Conservation (phyloP, 2,329 filamentous ascomycete species). For the Trichoderma sp. region DNA sequence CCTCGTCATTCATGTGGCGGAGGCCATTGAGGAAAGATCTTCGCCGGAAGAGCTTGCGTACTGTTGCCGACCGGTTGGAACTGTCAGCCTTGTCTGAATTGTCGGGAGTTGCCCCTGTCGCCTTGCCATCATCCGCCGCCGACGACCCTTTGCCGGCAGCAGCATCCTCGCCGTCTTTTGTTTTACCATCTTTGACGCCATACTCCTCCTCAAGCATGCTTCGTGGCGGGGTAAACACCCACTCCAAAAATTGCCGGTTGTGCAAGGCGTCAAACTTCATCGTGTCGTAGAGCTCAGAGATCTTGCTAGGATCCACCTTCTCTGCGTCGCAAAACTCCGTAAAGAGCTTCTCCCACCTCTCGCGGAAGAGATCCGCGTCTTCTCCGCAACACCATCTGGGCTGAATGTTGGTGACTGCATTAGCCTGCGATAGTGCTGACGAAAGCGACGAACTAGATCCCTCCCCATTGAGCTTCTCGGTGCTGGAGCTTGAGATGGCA, state of each 20-base stretch:
- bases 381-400: conserved; percentile 95
- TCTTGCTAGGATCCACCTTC: conserved; percentile 98
- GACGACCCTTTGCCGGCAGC: conserved; percentile 26
- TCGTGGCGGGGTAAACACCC: conserved; percentile 89
- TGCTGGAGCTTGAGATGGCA: conserved; percentile 54
- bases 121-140: conserved; percentile 35
- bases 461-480: conserved; percentile 47
- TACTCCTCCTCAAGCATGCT: conserved; percentile 74
- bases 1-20: conserved; percentile 54
- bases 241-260: conserved; percentile 94
- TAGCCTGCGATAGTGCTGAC: conserved; percentile 59
- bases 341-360: conserved; percentile 98
- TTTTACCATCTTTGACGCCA: conserved; percentile 45
- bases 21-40: conserved; percentile 60
- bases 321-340: conserved; percentile 94
- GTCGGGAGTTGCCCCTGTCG: conserved; percentile 35
- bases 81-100: conserved; percentile 45
- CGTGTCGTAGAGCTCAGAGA: conserved; percentile 96
- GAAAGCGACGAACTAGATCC: conserved; percentile 46
- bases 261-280: conserved; percentile 99
- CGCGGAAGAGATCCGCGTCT: conserved; percentile 90
- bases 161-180: conserved; percentile 44
- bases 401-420: conserved; percentile 72
- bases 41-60: conserved; percentile 57
- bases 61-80: conserved; percentile 37